Evolutionary conservation across 139 green algal genomes (phyloP), one percentile per base, ranked within the genome.

Genomic region (Spirogloea muscicola): DNA sequence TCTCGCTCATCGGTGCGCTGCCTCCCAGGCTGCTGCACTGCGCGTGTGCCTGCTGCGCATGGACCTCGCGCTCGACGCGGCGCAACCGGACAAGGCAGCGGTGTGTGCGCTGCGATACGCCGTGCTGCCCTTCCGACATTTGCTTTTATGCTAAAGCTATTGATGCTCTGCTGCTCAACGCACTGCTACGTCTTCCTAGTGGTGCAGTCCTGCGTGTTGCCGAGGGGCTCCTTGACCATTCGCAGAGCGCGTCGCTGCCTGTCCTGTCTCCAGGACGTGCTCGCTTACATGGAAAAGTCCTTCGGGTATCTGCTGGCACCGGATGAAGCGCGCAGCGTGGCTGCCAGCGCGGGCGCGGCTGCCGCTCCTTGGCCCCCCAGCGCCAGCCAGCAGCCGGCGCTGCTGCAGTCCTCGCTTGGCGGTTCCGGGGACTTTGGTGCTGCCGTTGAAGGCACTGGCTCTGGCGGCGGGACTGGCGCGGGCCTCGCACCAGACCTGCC

Each of bases 41-140:
- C 46, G 70, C 25, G 58, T 79, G 58, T 79, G 70, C 58, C 21
- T 79, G 21, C 58, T 79, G 5, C 58, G 70, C 21, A 38, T 79
- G 70, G 70, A 79, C 10, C 3, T 79, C 3, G 40, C 5, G 3
- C 38, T 79, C 13, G 58, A 18, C 4, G 29, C 37, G 18, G 9
- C 58, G 4, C 31, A 62, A 3, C 41, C 48, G 6, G 70, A 72
- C 4, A 79, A 79, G n/a, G 70, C 70, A 33, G 68, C 55, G 5
- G 68, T 77, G 33, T 29, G 63, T 52, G 16, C 40, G 13, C 25
- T 52, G 44, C 13, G 16, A 52, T 52, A 16, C 13, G 16, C 13
- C 13, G 16, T 16, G 16, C 44, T 27, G 16, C 44, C 13, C 16
- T 27, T 52, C 16, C 44, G 13, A 52, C 13, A 27, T 16, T 52